Conservation (phyloP, 768 basidiomycete genomes). For the Tulasnella sp. region DNA sequence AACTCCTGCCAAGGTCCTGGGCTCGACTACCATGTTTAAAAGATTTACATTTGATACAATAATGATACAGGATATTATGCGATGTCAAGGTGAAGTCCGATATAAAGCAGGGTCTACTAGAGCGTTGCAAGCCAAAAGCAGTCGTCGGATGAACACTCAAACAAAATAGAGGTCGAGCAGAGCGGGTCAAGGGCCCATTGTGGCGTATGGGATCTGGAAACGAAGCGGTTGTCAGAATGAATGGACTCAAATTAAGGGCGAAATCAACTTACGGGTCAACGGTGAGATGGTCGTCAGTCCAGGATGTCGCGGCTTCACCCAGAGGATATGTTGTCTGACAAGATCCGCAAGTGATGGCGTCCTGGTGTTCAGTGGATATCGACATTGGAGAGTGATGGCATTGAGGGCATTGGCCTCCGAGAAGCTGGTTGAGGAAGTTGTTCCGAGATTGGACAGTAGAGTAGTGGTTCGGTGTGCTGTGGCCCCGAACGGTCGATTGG, state of each 20-base stretch:
- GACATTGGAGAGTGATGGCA: background rate
- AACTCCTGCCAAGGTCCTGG: no score
- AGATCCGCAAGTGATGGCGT: background rate
- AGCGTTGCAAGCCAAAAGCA: background rate
- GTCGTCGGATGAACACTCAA: background rate
- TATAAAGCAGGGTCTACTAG: background rate
- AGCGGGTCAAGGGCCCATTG: background rate
- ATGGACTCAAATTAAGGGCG: background rate
- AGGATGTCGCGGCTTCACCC: background rate
- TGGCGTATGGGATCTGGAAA: background rate
- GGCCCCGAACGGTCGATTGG: background rate
- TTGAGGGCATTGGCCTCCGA: background rate
- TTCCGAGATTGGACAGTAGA: background rate
- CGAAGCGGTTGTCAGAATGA: background rate
- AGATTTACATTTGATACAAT: background rate
- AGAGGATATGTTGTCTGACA: slow-evolving; percentile 8
- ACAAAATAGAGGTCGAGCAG: background rate
- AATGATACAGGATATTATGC: background rate
- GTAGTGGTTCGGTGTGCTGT: background rate
- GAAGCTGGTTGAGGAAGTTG: slow-evolving; percentile 8
- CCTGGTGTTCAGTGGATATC: background rate
- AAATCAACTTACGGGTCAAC: background rate
- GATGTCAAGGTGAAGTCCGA: background rate
- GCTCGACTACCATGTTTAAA: no score
- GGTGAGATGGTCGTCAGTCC: slow-evolving; percentile 1